Evolutionary conservation across 352 stramenopile species (phyloP).

Genomic region (Pythium coloratum): DNA sequence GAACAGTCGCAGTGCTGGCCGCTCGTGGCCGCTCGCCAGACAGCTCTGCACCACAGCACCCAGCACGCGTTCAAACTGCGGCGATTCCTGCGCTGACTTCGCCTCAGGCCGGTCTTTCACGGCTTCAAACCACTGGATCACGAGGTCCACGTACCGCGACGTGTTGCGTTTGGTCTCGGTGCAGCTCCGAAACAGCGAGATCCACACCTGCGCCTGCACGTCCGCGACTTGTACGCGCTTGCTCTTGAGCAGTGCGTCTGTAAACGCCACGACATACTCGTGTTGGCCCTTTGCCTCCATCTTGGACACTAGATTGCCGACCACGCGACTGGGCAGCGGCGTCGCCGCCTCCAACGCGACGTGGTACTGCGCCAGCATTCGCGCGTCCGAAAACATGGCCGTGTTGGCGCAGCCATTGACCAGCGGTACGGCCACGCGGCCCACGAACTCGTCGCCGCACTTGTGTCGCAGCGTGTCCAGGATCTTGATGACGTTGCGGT

Average conservation of each 20-base stretch:
- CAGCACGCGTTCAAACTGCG: constrained; percentile 56
- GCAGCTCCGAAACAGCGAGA: constrained; percentile 55
- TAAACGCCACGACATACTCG: constrained; percentile 38
- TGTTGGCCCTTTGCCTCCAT: constrained; percentile 40
- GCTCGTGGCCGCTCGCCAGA: constrained; percentile 37
- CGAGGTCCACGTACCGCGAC: constrained; percentile 19
- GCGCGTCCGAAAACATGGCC: constrained; percentile 50
- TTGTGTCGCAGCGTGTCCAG: constrained; percentile 34
- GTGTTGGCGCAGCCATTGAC: constrained; percentile 71
- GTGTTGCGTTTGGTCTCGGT: constrained; percentile 6
- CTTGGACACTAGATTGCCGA: constrained; percentile 50
- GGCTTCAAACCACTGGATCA: constrained; percentile 44
- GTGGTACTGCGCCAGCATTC: constrained; percentile 56
- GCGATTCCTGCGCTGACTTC: neutral
- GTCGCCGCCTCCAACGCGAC: constrained; percentile 18
- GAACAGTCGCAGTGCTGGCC: constrained; percentile 56
- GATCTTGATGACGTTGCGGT: constrained; percentile 37
- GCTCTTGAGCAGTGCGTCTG: constrained; percentile 37
- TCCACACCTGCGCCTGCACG: constrained; percentile 66
- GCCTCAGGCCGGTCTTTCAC: neutral
- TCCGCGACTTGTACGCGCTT: constrained; percentile 31
- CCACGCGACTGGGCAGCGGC: constrained; percentile 43
- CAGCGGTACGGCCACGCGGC: constrained; percentile 42
- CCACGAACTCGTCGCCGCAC: constrained; percentile 50
- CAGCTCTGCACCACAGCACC: constrained; percentile 72